Conservation (phyloP, 306 rosid species). For the Vicia villosa region DNA sequence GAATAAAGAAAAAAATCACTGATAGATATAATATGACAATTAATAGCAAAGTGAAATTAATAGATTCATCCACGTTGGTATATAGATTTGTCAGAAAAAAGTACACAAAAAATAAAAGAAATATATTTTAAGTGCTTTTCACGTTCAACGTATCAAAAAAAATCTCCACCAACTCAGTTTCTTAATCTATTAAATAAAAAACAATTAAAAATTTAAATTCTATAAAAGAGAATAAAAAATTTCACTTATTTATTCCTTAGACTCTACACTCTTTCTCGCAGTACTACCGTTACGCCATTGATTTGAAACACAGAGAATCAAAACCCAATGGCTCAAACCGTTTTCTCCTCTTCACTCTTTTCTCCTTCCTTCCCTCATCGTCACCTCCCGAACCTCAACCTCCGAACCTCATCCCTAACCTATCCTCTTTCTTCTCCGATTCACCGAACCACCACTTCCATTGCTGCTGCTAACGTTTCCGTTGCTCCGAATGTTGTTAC, state of each 20-base stretch:
- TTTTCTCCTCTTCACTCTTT: slow-evolving; percentile 12
- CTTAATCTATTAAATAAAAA: neutral
- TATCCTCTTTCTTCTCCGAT: neutral
- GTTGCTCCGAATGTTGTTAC: slow-evolving; percentile 19
- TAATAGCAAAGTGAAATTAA: too few relatives aligned
- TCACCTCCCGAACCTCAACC: neutral
- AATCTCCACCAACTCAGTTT: neutral
- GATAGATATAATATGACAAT: too few relatives aligned
- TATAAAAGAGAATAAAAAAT: too few relatives aligned
- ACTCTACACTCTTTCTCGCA: neutral
- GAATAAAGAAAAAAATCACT: too few relatives aligned
- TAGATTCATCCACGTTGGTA: neutral
- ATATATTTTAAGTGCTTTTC: too few relatives aligned
- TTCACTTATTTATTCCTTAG: too few relatives aligned
- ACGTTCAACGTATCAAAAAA: neutral
- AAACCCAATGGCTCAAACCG: slow-evolving; percentile 12
- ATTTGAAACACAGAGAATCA: neutral
- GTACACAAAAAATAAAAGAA: too few relatives aligned
- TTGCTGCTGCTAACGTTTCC: slow-evolving; percentile 31
- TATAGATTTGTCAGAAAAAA: too few relatives aligned
- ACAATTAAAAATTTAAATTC: too few relatives aligned
- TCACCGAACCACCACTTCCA: slow-evolving; percentile 13
- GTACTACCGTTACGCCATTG: neutral
- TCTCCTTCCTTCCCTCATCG: slow-evolving; percentile 27
- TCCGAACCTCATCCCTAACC: neutral